Evolutionary conservation across 208 protist species (phyloP).

Genomic region (Leishmania gerbilli): DNA sequence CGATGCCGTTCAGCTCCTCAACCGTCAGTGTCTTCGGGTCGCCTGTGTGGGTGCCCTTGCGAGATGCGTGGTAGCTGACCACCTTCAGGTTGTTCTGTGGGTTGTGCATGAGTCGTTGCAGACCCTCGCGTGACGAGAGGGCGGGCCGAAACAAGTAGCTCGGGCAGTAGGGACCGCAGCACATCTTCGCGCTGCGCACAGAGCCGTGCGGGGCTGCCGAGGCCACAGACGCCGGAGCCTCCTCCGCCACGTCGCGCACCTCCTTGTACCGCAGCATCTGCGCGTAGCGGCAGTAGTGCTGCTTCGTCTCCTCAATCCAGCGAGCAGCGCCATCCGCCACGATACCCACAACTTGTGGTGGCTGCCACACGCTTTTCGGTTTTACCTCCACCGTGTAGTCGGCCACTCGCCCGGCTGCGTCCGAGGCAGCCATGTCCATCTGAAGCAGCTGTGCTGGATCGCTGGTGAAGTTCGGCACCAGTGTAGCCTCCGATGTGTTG

Average conservation of each 20-base stretch:
- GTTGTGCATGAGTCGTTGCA: conserved; percentile 33
- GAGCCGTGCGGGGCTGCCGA: no score
- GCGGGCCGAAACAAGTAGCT: conserved; percentile 46
- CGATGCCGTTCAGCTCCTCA: conserved; percentile 34
- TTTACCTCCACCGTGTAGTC: conserved; percentile 75
- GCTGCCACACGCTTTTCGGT: conserved; percentile 67
- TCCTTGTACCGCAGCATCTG: conserved; percentile 54
- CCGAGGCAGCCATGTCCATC: conserved; percentile 8
- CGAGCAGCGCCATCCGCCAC: conserved; percentile 40
- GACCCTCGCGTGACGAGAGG: conserved; percentile 33
- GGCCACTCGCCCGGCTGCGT: conserved; percentile 10
- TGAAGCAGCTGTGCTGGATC: conserved; percentile 27
- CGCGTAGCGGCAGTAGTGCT: conserved; percentile 62
- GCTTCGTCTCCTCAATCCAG: conserved; percentile 53
- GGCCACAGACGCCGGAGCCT: not conserved
- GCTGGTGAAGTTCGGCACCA: conserved; percentile 46
- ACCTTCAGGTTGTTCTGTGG: conserved; percentile 57
- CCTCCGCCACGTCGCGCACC: conserved; percentile 4
- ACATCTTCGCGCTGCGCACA: not conserved
- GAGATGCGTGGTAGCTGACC: conserved; percentile 24
- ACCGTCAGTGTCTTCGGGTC: conserved; percentile 14
- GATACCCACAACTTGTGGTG: conserved; percentile 61
- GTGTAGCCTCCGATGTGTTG: conserved; percentile 27
- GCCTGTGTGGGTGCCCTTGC: conserved; percentile 7
- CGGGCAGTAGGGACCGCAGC: conserved; percentile 57